These are phyloP conservation scores for Tolypocladium album DNA, from an alignment of 2,329 filamentous ascomycete species.

Conservation along the genomic window DNA sequence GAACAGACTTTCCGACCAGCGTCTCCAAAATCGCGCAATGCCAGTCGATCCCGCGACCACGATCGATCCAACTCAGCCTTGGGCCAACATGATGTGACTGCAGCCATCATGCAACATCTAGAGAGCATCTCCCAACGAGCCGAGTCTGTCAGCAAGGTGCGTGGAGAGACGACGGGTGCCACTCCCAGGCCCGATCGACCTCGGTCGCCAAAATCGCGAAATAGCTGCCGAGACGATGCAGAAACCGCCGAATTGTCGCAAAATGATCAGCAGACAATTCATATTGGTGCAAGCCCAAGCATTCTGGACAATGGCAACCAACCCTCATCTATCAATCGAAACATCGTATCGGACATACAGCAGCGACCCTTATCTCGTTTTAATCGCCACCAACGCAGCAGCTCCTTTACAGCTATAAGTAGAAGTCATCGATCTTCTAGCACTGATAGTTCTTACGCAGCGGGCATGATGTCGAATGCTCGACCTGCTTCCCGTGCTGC, in stretches of 20 bases:
- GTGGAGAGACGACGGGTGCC: background rate
- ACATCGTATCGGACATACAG: background rate
- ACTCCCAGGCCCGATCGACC: slow-evolving; percentile 1
- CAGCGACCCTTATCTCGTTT: background rate
- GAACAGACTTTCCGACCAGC: slow-evolving; percentile 9
- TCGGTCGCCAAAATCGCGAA: slow-evolving; percentile 8
- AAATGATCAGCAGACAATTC: slow-evolving; percentile 7
- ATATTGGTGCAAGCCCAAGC: slow-evolving; percentile 16
- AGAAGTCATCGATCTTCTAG: background rate
- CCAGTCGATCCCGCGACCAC: slow-evolving; percentile 15
- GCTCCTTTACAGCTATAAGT: background rate
- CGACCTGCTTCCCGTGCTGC: background rate
- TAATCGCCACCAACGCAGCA: background rate
- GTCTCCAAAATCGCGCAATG: slow-evolving; percentile 25
- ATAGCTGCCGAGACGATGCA: slow-evolving; percentile 6
- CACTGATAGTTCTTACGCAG: background rate
- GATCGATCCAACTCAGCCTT: slow-evolving; percentile 13
- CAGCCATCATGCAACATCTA: slow-evolving; percentile 11
- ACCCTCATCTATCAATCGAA: background rate
- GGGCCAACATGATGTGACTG: background rate
- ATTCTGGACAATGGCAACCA: slow-evolving; percentile 5
- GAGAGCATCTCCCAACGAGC: slow-evolving; percentile 12
- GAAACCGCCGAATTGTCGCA: background rate
- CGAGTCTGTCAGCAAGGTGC: slow-evolving; percentile 10
- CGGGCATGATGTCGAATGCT: background rate